phyloP scores from a whole-genome alignment of 106 monocot species.

The Dioscorea dumetorum region DNA sequence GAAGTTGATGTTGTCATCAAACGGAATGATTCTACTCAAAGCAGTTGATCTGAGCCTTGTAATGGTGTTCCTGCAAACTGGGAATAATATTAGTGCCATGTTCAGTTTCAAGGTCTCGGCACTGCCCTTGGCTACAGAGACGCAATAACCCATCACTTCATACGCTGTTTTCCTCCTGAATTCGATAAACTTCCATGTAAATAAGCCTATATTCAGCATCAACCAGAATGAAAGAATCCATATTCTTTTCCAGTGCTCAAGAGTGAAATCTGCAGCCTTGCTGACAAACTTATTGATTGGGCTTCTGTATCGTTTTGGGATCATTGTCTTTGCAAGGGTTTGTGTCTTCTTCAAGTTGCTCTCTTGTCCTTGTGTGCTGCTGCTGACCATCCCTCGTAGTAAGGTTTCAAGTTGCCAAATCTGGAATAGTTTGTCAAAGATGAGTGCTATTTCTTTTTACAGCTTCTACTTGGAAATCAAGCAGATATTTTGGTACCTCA shows the following conservation, averaged over 20 bases:
- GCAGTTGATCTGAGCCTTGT: slow-evolving; percentile 77
- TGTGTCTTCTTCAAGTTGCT: slow-evolving; percentile 19
- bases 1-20: slow-evolving; percentile 97
- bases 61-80: slow-evolving; percentile 81
- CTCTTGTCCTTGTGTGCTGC: slow-evolving; percentile 37
- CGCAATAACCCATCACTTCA: slow-evolving; percentile 93
- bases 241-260: slow-evolving; percentile 88
- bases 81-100: slow-evolving; percentile 92
- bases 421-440: slow-evolving; percentile 16
- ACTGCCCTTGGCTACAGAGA: slow-evolving; percentile 82
- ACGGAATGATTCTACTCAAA: slow-evolving; percentile 61
- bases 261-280: slow-evolving; percentile 51
- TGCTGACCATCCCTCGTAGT: slow-evolving; percentile 53
- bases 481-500: slow-evolving; percentile 37
- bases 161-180: slow-evolving; percentile 54
- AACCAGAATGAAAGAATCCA: slow-evolving; percentile 74
- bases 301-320: slow-evolving; percentile 57
- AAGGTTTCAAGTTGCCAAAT: slow-evolving; percentile 88
- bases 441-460: too few species aligned
- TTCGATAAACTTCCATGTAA: slow-evolving; percentile 78
- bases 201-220: slow-evolving; percentile 40
- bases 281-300: slow-evolving; percentile 36
- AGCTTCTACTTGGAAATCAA: not conserved
- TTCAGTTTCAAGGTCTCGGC: slow-evolving; percentile 95
- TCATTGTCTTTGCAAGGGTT: slow-evolving; percentile 62